A percentile compares a stretch with the other conserved stretches of the same genome.
These are phyloP conservation scores for Candida boleticola DNA, from an alignment of 805 yeast species.

Conservation along the genomic window DNA sequence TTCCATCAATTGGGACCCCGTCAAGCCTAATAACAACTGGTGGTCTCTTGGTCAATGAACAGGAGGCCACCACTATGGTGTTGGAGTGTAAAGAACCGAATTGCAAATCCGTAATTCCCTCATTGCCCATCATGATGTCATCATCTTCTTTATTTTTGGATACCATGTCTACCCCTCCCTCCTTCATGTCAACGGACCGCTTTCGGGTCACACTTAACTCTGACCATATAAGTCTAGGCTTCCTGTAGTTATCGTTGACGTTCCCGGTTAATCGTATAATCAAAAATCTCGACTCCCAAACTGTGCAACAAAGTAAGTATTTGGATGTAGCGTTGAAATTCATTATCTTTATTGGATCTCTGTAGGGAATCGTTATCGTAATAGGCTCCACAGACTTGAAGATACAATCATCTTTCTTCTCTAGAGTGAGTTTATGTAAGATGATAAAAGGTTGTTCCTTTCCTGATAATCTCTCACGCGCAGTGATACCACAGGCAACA, in stretches of 20 bases:
- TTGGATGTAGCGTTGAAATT: conserved; percentile 71
- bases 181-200: conserved; percentile 48
- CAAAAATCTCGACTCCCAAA: conserved; percentile 74
- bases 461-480: conserved; percentile 65
- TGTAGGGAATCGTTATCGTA: conserved; percentile 77
- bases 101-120: conserved; percentile 81
- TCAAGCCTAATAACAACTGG: conserved; percentile 31
- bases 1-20: conserved; percentile 48
- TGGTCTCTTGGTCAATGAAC: conserved; percentile 33
- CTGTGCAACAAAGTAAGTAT: conserved; percentile 73
- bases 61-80: conserved; percentile 35
- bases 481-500: conserved; percentile 80
- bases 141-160: conserved; percentile 13
- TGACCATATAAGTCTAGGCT: conserved; percentile 40
- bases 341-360: conserved; percentile 77
- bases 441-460: conserved; percentile 76
- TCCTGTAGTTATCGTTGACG: conserved; percentile 37
- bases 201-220: conserved; percentile 19
- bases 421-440: conserved; percentile 41
- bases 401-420: background rate
- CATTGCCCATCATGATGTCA: conserved; percentile 59
- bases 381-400: conserved; percentile 50
- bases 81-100: conserved; percentile 44
- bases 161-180: background rate
- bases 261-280: conserved; percentile 66